Percentiles rank a stretch among this genome's conserved stretches.
These are phyloP conservation scores for Erodium texanum DNA, from an alignment of 441 rosid species.

Conservation along the genomic window DNA sequence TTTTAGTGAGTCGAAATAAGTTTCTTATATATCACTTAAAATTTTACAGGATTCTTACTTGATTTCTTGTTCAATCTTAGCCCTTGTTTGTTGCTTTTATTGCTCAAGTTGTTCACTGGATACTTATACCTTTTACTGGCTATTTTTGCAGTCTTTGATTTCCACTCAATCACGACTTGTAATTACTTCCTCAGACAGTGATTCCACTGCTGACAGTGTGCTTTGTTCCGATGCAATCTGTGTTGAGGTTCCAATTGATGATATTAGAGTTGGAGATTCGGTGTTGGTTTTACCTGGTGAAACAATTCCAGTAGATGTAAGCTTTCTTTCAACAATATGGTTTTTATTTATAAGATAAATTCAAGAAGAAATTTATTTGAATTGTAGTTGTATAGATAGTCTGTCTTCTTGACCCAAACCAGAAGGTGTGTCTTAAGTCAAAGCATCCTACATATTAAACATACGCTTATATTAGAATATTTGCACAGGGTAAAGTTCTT, in stretches of 20 bases:
- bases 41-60: neutral
- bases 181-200: slow-evolving; percentile 63
- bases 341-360: neutral
- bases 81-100: neutral
- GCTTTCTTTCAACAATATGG: slow-evolving; percentile 19
- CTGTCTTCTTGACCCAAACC: slow-evolving; percentile 5
- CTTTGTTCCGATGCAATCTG: slow-evolving; percentile 74
- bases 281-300: slow-evolving; percentile 88
- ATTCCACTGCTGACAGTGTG: slow-evolving; percentile 46
- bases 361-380: neutral
- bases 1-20: slow-evolving; percentile 46
- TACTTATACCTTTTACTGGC: slow-evolving; percentile 9
- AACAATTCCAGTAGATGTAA: slow-evolving; percentile 87
- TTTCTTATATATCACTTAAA: neutral
- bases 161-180: slow-evolving; percentile 83
- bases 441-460: neutral
- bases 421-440: neutral
- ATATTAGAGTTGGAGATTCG: slow-evolving; percentile 77
- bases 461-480: slow-evolving; percentile 18
- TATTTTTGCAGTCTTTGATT: slow-evolving; percentile 68
- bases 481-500: slow-evolving; percentile 63
- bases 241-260: slow-evolving; percentile 75
- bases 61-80: neutral
- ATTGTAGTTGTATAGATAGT: slow-evolving; percentile 1
- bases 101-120: neutral